Percentiles rank a stretch among this genome's conserved stretches.
phyloP scores from a whole-genome alignment of 2,329 filamentous ascomycete species.

The Colletotrichum sp. region DNA sequence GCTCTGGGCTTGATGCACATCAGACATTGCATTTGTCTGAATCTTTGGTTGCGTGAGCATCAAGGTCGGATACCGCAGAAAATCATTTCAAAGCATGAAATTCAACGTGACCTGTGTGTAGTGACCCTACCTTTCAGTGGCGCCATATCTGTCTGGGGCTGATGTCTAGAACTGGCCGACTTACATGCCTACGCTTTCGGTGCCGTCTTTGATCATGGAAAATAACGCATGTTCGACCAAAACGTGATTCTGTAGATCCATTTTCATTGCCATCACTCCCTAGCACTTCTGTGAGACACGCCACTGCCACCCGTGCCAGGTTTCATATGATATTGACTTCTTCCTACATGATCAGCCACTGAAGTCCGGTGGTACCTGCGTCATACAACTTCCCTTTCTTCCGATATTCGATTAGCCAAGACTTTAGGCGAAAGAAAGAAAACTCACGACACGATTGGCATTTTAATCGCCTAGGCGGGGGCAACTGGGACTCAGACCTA shows the following conservation, averaged over 20 bases:
- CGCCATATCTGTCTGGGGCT: neutral
- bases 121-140: neutral
- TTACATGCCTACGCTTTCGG: neutral
- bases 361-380: neutral
- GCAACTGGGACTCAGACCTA: neutral
- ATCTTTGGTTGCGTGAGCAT: neutral
- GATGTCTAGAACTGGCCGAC: neutral
- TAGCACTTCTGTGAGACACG: neutral
- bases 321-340: neutral
- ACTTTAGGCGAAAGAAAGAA: no score
- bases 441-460: no score
- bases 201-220: neutral
- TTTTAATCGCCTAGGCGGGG: no score
- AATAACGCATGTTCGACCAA: neutral
- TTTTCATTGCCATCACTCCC: neutral
- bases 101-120: neutral
- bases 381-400: neutral
- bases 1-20: neutral
- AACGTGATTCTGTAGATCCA: neutral
- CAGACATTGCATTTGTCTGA: neutral
- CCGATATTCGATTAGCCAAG: no score
- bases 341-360: neutral
- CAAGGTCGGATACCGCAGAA: neutral
- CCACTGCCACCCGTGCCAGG: neutral
- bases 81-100: neutral